These are phyloP conservation scores for Leccinum longicurvipes DNA, from an alignment of 768 basidiomycete genomes.

Conservation along the genomic window DNA sequence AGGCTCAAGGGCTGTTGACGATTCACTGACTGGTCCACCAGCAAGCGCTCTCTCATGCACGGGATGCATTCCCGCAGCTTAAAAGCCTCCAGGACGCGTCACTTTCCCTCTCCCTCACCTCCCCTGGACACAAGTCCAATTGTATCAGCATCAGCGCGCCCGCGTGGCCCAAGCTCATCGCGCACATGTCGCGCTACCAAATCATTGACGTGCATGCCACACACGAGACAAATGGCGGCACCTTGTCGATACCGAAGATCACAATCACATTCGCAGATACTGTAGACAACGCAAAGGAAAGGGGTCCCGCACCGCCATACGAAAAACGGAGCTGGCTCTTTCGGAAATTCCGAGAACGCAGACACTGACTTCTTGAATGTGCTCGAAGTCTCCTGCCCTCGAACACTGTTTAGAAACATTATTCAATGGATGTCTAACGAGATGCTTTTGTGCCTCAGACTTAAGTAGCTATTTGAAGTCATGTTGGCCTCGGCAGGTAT, in stretches of 20 bases:
- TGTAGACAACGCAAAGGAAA: slow-evolving; percentile 4
- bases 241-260: slow-evolving; percentile 27
- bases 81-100: slow-evolving; percentile 35
- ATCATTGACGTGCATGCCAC: slow-evolving; percentile 43
- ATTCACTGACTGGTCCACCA: slow-evolving; percentile 14
- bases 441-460: not conserved
- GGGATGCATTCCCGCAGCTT: slow-evolving; percentile 47
- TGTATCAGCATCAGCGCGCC: slow-evolving; percentile 48
- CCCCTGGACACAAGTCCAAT: slow-evolving; percentile 31
- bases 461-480: not conserved
- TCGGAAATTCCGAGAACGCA: slow-evolving; percentile 4
- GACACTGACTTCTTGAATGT: not conserved
- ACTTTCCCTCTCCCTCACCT: slow-evolving; percentile 43
- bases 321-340: slow-evolving; percentile 17
- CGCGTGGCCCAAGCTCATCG: slow-evolving; percentile 45
- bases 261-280: slow-evolving; percentile 22
- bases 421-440: not conserved
- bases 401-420: not conserved
- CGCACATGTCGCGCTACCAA: slow-evolving; percentile 43
- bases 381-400: not conserved
- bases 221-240: not conserved
- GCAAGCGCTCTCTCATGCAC: slow-evolving; percentile 50
- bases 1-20: not conserved
- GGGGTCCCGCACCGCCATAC: slow-evolving; percentile 40
- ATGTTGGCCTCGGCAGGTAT: not conserved